Conservation (phyloP, 768 basidiomycete species). For the Coprinopsis sp. region DNA sequence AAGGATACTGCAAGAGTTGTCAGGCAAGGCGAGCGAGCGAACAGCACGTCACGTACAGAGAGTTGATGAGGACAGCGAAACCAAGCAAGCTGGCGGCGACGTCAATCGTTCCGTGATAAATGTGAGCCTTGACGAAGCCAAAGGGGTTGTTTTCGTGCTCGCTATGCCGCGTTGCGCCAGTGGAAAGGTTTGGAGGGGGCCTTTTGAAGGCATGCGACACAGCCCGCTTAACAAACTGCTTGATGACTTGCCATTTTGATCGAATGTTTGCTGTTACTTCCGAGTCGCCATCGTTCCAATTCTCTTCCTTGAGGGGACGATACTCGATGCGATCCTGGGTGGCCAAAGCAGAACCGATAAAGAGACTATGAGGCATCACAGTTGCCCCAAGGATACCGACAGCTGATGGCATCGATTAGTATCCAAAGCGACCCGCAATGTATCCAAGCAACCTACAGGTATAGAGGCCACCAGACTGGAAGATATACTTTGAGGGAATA, state of each 20-base stretch:
- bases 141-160: slow-evolving; percentile 56
- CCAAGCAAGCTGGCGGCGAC: slow-evolving; percentile 67
- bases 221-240: slow-evolving; percentile 19
- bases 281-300: background rate
- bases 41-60: slow-evolving; percentile 46
- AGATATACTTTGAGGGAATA: slow-evolving; percentile 61
- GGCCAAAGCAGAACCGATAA: slow-evolving; percentile 80
- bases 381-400: slow-evolving; percentile 80
- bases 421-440: background rate
- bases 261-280: slow-evolving; percentile 12
- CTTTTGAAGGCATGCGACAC: slow-evolving; percentile 32
- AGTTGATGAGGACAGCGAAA: slow-evolving; percentile 86
- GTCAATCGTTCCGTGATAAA: slow-evolving; percentile 64
- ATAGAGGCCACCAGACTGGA: background rate
- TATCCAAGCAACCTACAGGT: slow-evolving; percentile 1
- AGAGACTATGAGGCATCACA: slow-evolving; percentile 92
- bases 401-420: slow-evolving; percentile 30
- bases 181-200: slow-evolving; percentile 30
- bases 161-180: slow-evolving; percentile 39
- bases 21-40: slow-evolving; percentile 2
- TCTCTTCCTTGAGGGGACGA: slow-evolving; percentile 17
- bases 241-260: slow-evolving; percentile 12
- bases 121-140: slow-evolving; percentile 54
- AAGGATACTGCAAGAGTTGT: slow-evolving; percentile 51
- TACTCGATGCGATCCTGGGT: slow-evolving; percentile 69